Base-by-base conservation (phyloP, 805 yeast genomes). In the Kluyveromyces siamensis region DNA sequence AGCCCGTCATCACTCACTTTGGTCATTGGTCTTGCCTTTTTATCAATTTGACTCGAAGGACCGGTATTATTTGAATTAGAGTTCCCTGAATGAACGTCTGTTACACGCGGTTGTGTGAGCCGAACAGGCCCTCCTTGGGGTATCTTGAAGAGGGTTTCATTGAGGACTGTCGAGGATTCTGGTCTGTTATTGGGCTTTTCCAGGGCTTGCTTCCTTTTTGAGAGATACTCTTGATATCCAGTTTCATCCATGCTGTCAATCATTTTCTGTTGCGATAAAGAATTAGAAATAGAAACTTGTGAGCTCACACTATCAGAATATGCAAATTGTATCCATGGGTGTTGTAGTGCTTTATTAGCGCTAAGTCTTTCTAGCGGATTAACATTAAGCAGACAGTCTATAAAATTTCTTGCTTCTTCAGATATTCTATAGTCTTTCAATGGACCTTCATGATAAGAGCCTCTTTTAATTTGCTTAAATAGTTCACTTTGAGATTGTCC, bases 401-500 rank as follows among this genome's bases (percentile, higher is more conserved):
- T 71, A 56, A 93, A 91, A 54, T 80, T 83, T 36, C 83, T 69
- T 0, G 93, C 96, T 18, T 76, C 80, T 11, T 71, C 66, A 7
- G 95, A 81, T 1, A 88, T 74, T 13, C 80, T 76, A 50, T 78
- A 80, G 39, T 81, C 81, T 53, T 76, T 77, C 44, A 91, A 69
- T 1, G 91, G 84, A 5, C 84, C 80, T 50, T 80, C 87, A 63
- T 87, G 91, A 60, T 83, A 91, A 27, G 84, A 79, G 1, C 96
- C 98, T 13, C 74, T 67, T 47, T 77, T 74, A 43, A 93, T 90
- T 57, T 85, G 84, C 50, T 76, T 75, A 66, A 87, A 87, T 58
- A 93, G 70, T 52, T 86, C 85, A 14, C 86, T 90, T 59, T 91
- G 98, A 0, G 96, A 87, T 46, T 83, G 76, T 1, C 97, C 97